Evolutionary conservation across 2,329 filamentous ascomycete species (phyloP), one percentile per base, ranked within the genome.

Genomic region (Ambrosiella cleistominuta): DNA sequence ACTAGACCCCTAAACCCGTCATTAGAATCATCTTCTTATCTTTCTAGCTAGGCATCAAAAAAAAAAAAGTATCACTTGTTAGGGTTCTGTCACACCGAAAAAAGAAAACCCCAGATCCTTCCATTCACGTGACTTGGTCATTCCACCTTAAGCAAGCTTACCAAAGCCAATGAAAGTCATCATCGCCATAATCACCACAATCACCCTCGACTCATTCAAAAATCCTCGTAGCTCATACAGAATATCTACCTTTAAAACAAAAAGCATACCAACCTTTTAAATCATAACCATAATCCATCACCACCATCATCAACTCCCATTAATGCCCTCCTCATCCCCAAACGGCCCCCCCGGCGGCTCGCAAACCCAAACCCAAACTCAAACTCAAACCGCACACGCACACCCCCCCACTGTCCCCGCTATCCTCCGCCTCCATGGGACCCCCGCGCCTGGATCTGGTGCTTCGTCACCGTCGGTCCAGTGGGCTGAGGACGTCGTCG

Each of bases 401-500:
- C 17, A 11, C 36, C 37, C 50, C 5, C 36, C 36, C 7, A 40
- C 50, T 5, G 47, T 61, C 17, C 49, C 59, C 1, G 55, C 61
- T 3, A 74, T 78, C 58, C 68, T 82, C 42, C 75, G 75, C 11
- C 70, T 82, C 50, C 72, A 76, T 47, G 79, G 78, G 50, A 72
- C 71, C 1, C 72, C 74, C 59, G 64, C 67, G 12, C 64, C 72
- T 0, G 70, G 71, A 35, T 69, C 73, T 15, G 8, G 13, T 17
- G 13, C 51, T 9, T 36, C 27, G 7, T 39, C 51, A 11, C 76
- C 83, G 56, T 81, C 81, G 54, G 93, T 98, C 58, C 83, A 86
- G 69, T 98, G 93, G 93, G 88, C 88, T 6, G 87, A 93, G 66
- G 85, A 88, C 66, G 90, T 96, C 6, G 76, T 98, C 2, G 90